phyloP scores from a whole-genome alignment of 331 rosid species.

The Cydonia oblonga region DNA sequence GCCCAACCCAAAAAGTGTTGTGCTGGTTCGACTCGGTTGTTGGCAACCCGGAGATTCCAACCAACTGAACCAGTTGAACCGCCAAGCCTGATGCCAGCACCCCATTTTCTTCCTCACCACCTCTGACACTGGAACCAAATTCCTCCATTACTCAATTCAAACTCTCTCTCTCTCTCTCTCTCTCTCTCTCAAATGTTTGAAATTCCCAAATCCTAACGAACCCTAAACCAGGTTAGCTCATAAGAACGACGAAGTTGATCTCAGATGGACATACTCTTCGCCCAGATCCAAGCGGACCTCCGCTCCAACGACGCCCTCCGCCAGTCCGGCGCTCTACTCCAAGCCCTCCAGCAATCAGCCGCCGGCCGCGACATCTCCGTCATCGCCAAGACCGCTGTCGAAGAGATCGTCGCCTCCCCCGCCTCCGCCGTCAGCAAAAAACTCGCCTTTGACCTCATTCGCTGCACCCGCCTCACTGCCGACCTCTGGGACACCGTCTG shows the following conservation, averaged over 20 bases:
- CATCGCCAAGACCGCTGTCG: constrained; percentile 82
- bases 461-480: constrained; percentile 88
- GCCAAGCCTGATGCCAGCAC: neutral
- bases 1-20: neutral
- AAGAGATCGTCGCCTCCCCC: constrained; percentile 91
- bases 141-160: neutral
- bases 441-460: constrained; percentile 89
- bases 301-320: constrained; percentile 97
- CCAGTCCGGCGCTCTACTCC: constrained; percentile 90
- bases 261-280: constrained; percentile 83
- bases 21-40: neutral
- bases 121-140: neutral
- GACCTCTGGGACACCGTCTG: constrained; percentile 94
- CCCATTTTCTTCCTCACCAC: neutral
- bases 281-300: constrained; percentile 98
- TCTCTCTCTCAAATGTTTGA: neutral
- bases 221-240: too few relatives aligned
- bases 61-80: neutral
- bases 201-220: neutral
- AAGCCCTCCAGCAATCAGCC: constrained; percentile 94
- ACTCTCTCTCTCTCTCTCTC: neutral
- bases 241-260: neutral
- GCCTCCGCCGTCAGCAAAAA: constrained; percentile 91
- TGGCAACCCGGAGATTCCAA: neutral
- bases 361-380: constrained; percentile 92